Evolutionary conservation across 441 rosid species (phyloP).

Genomic region (Geranium incanum): DNA sequence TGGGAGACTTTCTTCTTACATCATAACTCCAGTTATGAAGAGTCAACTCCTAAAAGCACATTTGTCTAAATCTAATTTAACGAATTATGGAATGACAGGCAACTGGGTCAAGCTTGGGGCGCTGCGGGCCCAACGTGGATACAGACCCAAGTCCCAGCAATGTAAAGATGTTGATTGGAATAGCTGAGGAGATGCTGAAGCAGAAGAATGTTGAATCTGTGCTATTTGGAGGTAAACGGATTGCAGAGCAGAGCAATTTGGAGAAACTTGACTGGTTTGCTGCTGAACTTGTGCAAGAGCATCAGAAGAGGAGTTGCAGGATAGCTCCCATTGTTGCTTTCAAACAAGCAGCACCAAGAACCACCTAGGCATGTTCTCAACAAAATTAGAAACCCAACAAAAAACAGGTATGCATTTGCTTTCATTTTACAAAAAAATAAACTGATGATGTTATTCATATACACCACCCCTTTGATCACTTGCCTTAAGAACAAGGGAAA

Average conservation of each 20-base stretch:
- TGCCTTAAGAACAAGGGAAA: not conserved
- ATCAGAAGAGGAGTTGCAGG: conserved; percentile 82
- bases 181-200: conserved; percentile 85
- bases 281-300: conserved; percentile 77
- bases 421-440: conserved; percentile 1
- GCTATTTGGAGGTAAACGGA: conserved; percentile 72
- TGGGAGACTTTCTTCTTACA: not conserved
- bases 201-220: conserved; percentile 93
- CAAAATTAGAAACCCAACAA: conserved; percentile 25
- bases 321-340: conserved; percentile 96
- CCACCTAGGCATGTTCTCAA: conserved; percentile 29
- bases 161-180: conserved; percentile 55
- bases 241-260: conserved; percentile 57
- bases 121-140: conserved; percentile 58
- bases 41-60: not conserved
- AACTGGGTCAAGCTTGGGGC: conserved; percentile 63
- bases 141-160: conserved; percentile 59
- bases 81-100: conserved; percentile 41
- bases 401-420: conserved; percentile 26
- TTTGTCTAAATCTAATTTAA: not conserved
- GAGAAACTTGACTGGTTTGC: conserved; percentile 90
- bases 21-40: not conserved
- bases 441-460: not conserved
- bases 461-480: not conserved
- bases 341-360: conserved; percentile 58